Base-by-base conservation (phyloP, 352 stramenopile species). In the Globisporangium nunn region DNA sequence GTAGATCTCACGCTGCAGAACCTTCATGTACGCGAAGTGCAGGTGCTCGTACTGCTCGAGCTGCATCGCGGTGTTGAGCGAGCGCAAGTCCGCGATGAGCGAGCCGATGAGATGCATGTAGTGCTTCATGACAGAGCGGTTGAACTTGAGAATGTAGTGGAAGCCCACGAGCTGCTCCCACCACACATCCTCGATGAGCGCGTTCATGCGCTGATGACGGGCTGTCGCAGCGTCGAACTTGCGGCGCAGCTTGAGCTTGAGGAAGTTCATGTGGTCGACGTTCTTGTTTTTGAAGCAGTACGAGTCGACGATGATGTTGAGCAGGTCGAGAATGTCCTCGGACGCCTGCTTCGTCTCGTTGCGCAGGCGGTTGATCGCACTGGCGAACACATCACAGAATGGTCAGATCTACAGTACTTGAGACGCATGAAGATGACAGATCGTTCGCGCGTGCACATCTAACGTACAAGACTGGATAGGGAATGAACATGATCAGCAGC, bases 231-330 rank as follows among this genome's bases (percentile, higher is more conserved):
- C 67, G 30, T 87, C 73, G 50, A 93, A 93, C 53, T 93, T 91
- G 47, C 75, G 78, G 11, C 76, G 58, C 31, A 93, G 67, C 54
- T 88, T 90, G 17, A 89, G 59, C 18, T 73, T 78, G 11, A 93
- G 54, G 44, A 93, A 87, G 49, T 93, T 83, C 78, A 93, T 88
- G 66, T 89, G 68, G 30, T 91, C 78, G 30, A 88, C 66, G 54
- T 90, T 88, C 67, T 91, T 92, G 71, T 88, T 89, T 66, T 89
- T 88, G 68, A 92, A 92, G 58, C 82, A 92, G 69, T 92, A 92
- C 43, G 80, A 86, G 59, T 92, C 82, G 4, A 92, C 69, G 54
- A 92, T 88, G 58, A 92, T 70, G 54, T 92, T 90, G 10, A 90
- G 71, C 31, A 92, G 59, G 40, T 90, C 82, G 6, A 87, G 43